Base-by-base conservation (phyloP, 176 grass and related monocot genomes). In the Calamus simplicifolius region DNA sequence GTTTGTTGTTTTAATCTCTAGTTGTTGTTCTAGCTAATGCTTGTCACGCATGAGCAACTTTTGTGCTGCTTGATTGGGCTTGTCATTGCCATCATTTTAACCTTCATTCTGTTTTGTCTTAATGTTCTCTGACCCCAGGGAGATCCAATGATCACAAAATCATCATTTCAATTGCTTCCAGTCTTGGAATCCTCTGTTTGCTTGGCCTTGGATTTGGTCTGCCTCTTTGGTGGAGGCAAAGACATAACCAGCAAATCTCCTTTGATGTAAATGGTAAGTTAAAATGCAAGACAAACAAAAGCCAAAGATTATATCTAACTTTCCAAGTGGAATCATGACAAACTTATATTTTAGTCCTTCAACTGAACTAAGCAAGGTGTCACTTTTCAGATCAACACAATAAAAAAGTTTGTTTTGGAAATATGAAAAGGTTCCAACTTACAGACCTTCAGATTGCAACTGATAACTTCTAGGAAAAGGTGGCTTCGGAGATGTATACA, bases 401-500 rank as follows among this genome's bases (percentile, higher is more conserved):
- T 28, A 19, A 27, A 27, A 64, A 84, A 80, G 23, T 71, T 55
- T 68, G 49, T 29, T 64, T 84, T 72, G 77, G 90, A 16, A 82
- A 87, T 78, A 50, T 90, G 56, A 90, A 87, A 58, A 62, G 56
- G 17, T 95, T 84, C 27, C 68, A n/a, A 27, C 62, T 95, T 3
- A 77, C 82, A 67, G 86, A 95, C 25, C 81, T 95, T 1, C 67
- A 58, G 66, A 64, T 63, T 19, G 91, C 80, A 49, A 95, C 91
- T 54, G 71, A 71, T 30, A 84, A 90, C 54, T 95, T 72, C 63
- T 95, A 48, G 90, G 90, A 38, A 73, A 87, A 29, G 90, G 90
- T 17, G 82, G 83, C 67, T 95, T 79, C 70, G 90, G 86, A 65
- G 56, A 87, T 52, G 90, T 95, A 8, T 90, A 90, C 67, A 87